Conservation (phyloP, 805 yeast species). For the Wickerhamiella azymoides region DNA sequence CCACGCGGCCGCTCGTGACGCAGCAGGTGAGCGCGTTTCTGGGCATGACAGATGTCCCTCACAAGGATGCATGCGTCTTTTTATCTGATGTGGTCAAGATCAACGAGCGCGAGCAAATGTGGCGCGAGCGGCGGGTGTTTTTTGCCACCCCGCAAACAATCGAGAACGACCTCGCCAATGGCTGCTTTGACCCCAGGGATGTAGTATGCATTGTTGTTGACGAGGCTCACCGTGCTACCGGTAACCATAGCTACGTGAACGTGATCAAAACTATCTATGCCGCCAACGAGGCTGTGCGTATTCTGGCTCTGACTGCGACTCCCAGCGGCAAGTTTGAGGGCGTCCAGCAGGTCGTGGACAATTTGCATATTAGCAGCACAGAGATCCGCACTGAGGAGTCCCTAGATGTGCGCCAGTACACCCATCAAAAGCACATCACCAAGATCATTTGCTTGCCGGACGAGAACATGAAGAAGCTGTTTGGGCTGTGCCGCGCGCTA, state of each 20-base stretch:
- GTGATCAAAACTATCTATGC: slow-evolving; percentile 56
- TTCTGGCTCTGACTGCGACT: slow-evolving; percentile 87
- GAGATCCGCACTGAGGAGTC: slow-evolving; percentile 81
- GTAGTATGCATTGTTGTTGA: slow-evolving; percentile 72
- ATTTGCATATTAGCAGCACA: slow-evolving; percentile 56
- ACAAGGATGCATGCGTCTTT: slow-evolving; percentile 37
- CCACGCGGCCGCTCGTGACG: slow-evolving; percentile 89
- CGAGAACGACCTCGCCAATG: slow-evolving; percentile 71
- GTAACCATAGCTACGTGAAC: slow-evolving; percentile 76
- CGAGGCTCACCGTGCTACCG: slow-evolving; percentile 91
- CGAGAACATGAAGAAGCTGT: slow-evolving; percentile 40
- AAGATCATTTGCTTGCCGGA: slow-evolving; percentile 42
- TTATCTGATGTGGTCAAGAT: slow-evolving; percentile 36
- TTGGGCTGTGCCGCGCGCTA: slow-evolving; percentile 46
- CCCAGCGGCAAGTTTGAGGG: slow-evolving; percentile 83
- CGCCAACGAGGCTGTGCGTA: slow-evolving; percentile 52
- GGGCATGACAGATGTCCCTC: slow-evolving; percentile 71
- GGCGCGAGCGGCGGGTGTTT: slow-evolving; percentile 66
- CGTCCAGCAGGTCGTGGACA: slow-evolving; percentile 71
- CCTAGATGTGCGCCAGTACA: slow-evolving; percentile 63
- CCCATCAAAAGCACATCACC: slow-evolving; percentile 52
- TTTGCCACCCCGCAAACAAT: slow-evolving; percentile 95
- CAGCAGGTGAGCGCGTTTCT: slow-evolving; percentile 92
- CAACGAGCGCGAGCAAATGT: slow-evolving; percentile 55
- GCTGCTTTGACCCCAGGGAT: slow-evolving; percentile 60